These are phyloP conservation scores for Solanum lignicaule DNA, from an alignment of 257 asterid species.

Conservation along the genomic window DNA sequence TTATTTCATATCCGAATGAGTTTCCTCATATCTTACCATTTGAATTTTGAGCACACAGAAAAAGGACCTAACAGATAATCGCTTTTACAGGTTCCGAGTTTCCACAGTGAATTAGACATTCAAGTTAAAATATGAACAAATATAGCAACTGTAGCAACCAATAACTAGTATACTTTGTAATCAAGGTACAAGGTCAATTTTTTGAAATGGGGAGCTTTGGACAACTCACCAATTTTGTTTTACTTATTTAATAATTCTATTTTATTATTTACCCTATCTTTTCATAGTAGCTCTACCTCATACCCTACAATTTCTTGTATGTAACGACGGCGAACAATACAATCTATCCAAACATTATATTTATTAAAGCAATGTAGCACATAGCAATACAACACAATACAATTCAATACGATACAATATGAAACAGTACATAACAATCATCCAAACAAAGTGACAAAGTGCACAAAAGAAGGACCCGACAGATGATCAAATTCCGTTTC, in stretches of 20 bases:
- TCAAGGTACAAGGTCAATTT: not conserved
- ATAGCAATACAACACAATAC: too few relatives aligned
- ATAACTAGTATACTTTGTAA: not conserved
- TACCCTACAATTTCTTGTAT: not conserved
- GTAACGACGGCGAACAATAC: accelerated
- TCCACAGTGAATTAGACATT: not conserved
- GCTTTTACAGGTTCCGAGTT: not conserved
- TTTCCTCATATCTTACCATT: not conserved
- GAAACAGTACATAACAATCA: not conserved
- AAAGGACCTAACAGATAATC: not conserved
- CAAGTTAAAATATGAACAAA: not conserved
- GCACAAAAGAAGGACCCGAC: not conserved
- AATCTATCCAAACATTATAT: not conserved
- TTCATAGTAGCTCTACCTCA: not conserved
- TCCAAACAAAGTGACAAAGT: not conserved
- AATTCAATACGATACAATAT: not conserved
- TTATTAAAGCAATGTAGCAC: not conserved
- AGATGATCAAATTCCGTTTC: not conserved
- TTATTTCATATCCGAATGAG: not conserved
- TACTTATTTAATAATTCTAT: too few relatives aligned
- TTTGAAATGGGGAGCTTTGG: not conserved
- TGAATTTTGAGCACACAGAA: not conserved
- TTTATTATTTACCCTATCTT: too few relatives aligned
- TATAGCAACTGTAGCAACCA: not conserved
- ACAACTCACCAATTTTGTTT: not conserved